Base-by-base conservation (phyloP, 2,329 filamentous ascomycete species). In the Seiridium cupressi region DNA sequence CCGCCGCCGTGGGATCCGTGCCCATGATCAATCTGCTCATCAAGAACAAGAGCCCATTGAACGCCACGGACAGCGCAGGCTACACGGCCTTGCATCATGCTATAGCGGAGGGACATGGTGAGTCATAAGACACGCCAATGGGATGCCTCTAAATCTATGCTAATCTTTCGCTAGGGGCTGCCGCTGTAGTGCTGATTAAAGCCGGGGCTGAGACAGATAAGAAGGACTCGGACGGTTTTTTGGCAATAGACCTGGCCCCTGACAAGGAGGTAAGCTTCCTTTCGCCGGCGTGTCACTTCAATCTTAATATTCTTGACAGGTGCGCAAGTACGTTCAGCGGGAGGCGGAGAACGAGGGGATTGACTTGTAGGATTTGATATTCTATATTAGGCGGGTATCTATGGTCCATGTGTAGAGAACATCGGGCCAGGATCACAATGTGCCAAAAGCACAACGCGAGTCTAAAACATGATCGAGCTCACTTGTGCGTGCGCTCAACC, bases 81-180 rank as follows among this genome's bases (percentile, higher is more conserved):
- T 88, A 91, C 72, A 98, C 95, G 32, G 89, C 95, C 3, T 79
- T 99, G 68, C 95, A 99, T 76, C 95, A 99, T 72, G 88, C 91
- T 10, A 78, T 93, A 65, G 89, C 89, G 2, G 91, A 95, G 70
- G 88, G 88, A 4, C 86, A 90, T 72, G 88, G 87, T 87, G 69
- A 46, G 79, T 70, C 13, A 8, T 13, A 35, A 38, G 8, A 38
- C 32, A 36, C 38, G 34, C 11, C 53, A 7, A 36, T 36, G 7
- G 9, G 11, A 2, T 9, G 3, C 51, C 32, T 46, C 3, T 49
- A 49, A 13, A 6, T 3, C 18, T 31, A 11, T 38, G 5, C 32
- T 48, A 47, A 54, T 57, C 11, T 62, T 36, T 6, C 18, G 32
- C 46, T 13, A 86, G 85, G 93, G 1, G 93, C 97, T 74, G 87